Percentiles rank a stretch among this genome's conserved stretches.
phyloP scores from a whole-genome alignment of 225 moss, liverwort and hornwort species.

The Neckera pumila region DNA sequence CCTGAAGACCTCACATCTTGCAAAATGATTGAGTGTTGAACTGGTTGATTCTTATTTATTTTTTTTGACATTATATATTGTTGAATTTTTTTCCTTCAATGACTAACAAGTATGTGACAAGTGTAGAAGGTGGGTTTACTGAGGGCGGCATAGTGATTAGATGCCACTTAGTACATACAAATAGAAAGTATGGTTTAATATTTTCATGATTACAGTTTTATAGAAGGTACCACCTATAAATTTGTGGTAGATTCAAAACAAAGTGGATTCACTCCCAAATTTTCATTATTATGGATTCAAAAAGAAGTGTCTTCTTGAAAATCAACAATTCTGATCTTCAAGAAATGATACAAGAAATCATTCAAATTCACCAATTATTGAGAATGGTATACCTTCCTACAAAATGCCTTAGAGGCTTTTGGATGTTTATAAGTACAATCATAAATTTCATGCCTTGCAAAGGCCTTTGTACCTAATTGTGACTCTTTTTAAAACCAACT shows the following conservation, averaged over 20 bases:
- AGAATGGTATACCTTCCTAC: accelerated
- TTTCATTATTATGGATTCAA: background rate
- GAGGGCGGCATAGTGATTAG: background rate
- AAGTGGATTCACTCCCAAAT: background rate
- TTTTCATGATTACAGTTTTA: background rate
- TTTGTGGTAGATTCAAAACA: no score
- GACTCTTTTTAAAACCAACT: background rate
- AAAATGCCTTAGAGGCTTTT: background rate
- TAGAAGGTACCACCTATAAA: background rate
- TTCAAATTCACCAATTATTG: background rate
- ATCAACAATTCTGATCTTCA: background rate
- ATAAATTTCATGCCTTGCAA: background rate
- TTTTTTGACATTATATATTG: background rate
- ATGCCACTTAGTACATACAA: accelerated
- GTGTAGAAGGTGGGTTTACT: accelerated
- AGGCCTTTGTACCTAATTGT: no score
- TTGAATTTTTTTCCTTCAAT: background rate
- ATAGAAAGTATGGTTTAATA: background rate
- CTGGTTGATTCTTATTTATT: accelerated
- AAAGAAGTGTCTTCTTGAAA: background rate
- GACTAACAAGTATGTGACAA: background rate
- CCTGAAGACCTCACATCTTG: background rate
- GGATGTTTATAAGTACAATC: accelerated
- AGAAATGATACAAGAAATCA: accelerated
- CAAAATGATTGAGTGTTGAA: accelerated